Base-by-base conservation (phyloP, 805 yeast species). In the Komagataella pastoris region DNA sequence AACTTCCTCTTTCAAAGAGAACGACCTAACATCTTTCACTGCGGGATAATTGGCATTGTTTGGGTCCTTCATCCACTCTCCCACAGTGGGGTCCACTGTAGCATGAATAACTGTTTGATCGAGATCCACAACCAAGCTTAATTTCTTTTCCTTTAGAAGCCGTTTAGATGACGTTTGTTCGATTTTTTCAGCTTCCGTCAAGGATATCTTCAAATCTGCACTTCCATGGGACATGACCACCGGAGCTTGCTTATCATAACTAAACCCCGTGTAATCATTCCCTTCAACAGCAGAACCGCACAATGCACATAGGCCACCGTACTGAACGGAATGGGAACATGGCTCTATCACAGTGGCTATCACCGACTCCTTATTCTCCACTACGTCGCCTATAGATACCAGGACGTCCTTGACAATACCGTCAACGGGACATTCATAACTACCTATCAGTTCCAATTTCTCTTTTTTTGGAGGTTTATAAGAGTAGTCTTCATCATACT, bases 51-150 rank as follows among this genome's bases (percentile, higher is more conserved):
- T 89, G 6, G 97, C 96, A 58, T 88, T 87, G 4, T 73, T 65
- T 3, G 88, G 83, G 60, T 93, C 97, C 50, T 75, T 74, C 75
- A 86, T 89, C 99, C 99, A 93, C 61, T 88, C 96, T 0, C 93
- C 93, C 30, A 93, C 95, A 0, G 97, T 89, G 0, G 97, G 97
- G 64, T 93, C 99, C 17, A 91, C 97, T 4, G 97, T 91, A 46
- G 97, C 96, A 62, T 93, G 99, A 36, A 93, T 91, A 4, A 93
- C 95, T 0, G 99, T 93, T 65, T 93, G 99, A 69, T 93, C 99
- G 56, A 93, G 74, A 72, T 93, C 99, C 4, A 93, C 99, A 24
- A 93, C 98, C 52, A 93, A 72, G 30, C 93, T 89, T 55, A 93
- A 72, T 64, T 87, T 88, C 54, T 75, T 71, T 51, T 80, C 85